phyloP scores from a whole-genome alignment of 2,329 filamentous ascomycete genomes.

The Epicoccum sorghinum region DNA sequence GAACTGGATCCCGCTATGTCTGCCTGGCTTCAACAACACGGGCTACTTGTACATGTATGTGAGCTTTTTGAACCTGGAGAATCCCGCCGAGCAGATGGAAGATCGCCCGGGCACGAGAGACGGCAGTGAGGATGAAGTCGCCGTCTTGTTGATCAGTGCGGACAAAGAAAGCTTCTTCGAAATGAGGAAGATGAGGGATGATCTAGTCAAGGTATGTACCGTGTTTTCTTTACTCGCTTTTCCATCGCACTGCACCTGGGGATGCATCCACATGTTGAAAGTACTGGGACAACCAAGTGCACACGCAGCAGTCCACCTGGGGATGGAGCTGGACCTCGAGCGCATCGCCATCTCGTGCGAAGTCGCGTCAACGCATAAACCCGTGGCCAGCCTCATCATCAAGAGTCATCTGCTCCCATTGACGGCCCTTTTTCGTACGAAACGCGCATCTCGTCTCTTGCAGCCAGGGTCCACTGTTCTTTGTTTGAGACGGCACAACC shows the following conservation, averaged over 20 bases:
- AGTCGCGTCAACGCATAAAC: background rate
- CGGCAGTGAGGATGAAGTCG: constrained; percentile 72
- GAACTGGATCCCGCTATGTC: constrained; percentile 95
- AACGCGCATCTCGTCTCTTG: background rate
- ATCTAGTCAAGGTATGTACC: constrained; percentile 60
- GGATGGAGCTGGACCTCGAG: background rate
- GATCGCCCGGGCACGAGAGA: constrained; percentile 46
- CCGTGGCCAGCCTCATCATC: background rate
- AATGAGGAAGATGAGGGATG: constrained; percentile 73
- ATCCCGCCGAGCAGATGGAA: constrained; percentile 51
- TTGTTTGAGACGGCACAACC: background rate
- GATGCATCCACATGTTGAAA: background rate
- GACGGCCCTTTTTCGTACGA: constrained; percentile 12
- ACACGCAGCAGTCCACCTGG: background rate
- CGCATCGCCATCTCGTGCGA: background rate
- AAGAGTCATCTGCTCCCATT: constrained; percentile 2
- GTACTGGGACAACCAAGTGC: background rate
- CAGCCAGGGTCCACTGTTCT: constrained; percentile 7
- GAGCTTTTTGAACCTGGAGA: constrained; percentile 78
- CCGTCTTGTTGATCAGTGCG: constrained; percentile 88
- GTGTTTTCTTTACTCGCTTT: constrained; percentile 13
- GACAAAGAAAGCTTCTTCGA: constrained; percentile 94
- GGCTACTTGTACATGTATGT: constrained; percentile 99
- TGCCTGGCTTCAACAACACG: constrained; percentile 95
- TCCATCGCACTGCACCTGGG: background rate